Conservation (phyloP, 2,329 filamentous ascomycete genomes). For the Oidium heveae region DNA sequence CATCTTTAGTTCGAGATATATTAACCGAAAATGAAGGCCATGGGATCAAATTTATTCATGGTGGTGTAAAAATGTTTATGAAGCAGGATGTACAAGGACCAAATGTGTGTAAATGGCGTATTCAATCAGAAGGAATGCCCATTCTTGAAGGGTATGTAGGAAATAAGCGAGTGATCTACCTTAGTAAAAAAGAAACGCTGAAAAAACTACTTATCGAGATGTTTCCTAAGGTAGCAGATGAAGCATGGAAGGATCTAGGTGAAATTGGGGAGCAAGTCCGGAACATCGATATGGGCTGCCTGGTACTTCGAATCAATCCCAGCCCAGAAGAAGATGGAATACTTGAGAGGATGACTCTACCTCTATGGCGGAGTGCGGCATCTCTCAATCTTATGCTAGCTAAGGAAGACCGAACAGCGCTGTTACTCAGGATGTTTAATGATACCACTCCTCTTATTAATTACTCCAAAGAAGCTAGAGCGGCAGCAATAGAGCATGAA, state of each 20-base stretch:
- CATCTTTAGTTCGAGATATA: constrained; percentile 60
- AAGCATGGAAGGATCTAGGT: constrained; percentile 48
- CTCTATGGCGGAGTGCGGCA: constrained; percentile 79
- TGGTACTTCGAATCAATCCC: constrained; percentile 62
- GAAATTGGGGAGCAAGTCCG: constrained; percentile 71
- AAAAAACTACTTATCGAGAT: constrained; percentile 72
- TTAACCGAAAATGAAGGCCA: constrained; percentile 68
- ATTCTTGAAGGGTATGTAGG: constrained; percentile 83
- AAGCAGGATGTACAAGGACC: constrained; percentile 80
- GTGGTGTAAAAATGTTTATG: constrained; percentile 96
- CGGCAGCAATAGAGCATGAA: background rate
- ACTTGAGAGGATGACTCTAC: constrained; percentile 61
- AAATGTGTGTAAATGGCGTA: constrained; percentile 77
- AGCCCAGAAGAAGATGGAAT: constrained; percentile 36
- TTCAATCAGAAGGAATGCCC: constrained; percentile 81
- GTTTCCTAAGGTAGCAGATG: constrained; percentile 70
- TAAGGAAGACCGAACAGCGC: constrained; percentile 83
- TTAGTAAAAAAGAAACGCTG: constrained; percentile 58
- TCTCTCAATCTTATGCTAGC: constrained; percentile 93
- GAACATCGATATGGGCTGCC: constrained; percentile 72
- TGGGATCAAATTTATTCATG: constrained; percentile 87
- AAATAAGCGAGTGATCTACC: constrained; percentile 44
- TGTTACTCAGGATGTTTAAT: constrained; percentile 78
- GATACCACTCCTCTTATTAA: constrained; percentile 59
- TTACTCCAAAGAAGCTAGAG: constrained; percentile 8